phyloP scores from a whole-genome alignment of 306 rosid species.

The Vigna trinervia region DNA sequence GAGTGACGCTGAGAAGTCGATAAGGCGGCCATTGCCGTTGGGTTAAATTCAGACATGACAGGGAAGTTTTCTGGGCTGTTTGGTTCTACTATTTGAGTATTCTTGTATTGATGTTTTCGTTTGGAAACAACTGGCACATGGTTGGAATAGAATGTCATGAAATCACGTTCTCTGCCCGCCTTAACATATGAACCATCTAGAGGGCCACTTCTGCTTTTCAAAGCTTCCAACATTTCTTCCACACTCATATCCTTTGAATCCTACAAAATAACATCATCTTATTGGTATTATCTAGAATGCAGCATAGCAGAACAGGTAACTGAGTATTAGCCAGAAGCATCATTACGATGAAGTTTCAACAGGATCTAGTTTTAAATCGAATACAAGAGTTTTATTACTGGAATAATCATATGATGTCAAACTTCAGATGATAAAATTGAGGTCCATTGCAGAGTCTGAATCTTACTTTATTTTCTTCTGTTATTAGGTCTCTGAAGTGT shows the following conservation, averaged over 20 bases:
- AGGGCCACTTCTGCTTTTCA: conserved; percentile 62
- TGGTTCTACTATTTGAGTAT: conserved; percentile 42
- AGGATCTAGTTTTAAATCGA: not conserved
- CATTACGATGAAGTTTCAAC: conserved; percentile 7
- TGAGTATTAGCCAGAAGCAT: conserved; percentile 22
- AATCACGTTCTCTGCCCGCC: conserved; percentile 48
- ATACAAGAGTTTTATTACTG: not conserved
- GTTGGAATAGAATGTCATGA: conserved; percentile 49
- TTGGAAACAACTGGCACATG: conserved; percentile 50
- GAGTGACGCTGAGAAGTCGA: conserved; percentile 46
- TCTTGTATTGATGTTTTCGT: conserved; percentile 38
- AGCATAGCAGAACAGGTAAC: conserved; percentile 6
- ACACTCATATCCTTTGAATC: conserved; percentile 49
- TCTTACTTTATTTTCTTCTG: conserved; percentile 52
- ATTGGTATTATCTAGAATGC: not conserved
- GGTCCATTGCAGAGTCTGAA: conserved; percentile 30
- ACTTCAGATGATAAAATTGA: not conserved
- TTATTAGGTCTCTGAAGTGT: conserved; percentile 22
- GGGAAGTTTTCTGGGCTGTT: conserved; percentile 50
- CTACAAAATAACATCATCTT: conserved; percentile 44
- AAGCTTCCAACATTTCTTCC: conserved; percentile 46
- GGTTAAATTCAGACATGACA: conserved; percentile 43
- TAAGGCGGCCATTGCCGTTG: conserved; percentile 41
- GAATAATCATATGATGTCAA: conserved; percentile 8
- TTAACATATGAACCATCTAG: conserved; percentile 51